Conservation (phyloP, 2,329 filamentous ascomycete genomes). For the Alternaria triticina region DNA sequence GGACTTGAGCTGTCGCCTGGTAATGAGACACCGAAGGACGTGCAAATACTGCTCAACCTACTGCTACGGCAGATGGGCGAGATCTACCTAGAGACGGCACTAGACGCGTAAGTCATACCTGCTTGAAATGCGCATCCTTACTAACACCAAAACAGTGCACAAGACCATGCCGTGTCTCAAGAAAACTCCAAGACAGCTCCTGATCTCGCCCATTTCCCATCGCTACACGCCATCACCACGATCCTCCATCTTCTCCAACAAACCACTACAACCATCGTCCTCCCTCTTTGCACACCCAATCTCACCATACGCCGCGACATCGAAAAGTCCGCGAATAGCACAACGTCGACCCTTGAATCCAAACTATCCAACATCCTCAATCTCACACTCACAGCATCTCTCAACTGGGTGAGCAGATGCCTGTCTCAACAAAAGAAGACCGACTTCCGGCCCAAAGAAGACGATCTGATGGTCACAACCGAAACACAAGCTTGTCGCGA, state of each 20-base stretch:
- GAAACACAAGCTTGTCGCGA: slow-evolving; percentile 83
- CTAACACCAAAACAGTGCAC: slow-evolving; percentile 41
- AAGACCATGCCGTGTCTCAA: slow-evolving; percentile 75
- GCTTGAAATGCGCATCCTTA: background rate
- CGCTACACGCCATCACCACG: slow-evolving; percentile 80
- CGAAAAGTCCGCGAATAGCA: slow-evolving; percentile 78
- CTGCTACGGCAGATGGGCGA: slow-evolving; percentile 88
- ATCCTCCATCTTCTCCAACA: slow-evolving; percentile 93
- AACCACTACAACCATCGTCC: slow-evolving; percentile 87
- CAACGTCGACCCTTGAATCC: slow-evolving; percentile 79
- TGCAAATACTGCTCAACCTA: slow-evolving; percentile 81
- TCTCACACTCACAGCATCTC: slow-evolving; percentile 72
- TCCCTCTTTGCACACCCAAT: slow-evolving; percentile 87
- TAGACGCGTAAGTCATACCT: slow-evolving; percentile 59
- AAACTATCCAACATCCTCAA: slow-evolving; percentile 78
- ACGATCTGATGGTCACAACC: slow-evolving; percentile 48
- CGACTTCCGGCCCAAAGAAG: slow-evolving; percentile 88
- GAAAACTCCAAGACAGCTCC: slow-evolving; percentile 85
- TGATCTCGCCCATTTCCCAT: slow-evolving; percentile 81
- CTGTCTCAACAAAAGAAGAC: slow-evolving; percentile 82
- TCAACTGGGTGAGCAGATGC: slow-evolving; percentile 77
- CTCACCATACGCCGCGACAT: slow-evolving; percentile 89
- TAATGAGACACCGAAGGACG: slow-evolving; percentile 91
- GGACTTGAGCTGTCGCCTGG: slow-evolving; percentile 88
- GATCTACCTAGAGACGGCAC: slow-evolving; percentile 71